These are phyloP conservation scores for Sporothrix protearum DNA, from an alignment of 2,329 filamentous ascomycete genomes.

Conservation along the genomic window DNA sequence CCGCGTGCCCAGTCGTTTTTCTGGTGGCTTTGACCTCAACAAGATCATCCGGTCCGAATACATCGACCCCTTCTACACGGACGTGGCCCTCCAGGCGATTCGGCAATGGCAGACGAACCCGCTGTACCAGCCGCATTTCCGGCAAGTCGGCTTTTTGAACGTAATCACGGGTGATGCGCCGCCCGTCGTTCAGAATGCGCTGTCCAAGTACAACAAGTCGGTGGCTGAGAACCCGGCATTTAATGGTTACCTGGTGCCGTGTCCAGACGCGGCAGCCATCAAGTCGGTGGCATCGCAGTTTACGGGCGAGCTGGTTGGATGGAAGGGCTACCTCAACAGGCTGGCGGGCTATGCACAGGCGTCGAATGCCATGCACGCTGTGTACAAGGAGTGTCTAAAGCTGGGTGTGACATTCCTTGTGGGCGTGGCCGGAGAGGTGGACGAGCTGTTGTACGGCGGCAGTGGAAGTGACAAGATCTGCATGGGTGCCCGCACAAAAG, in stretches of 20 bases:
- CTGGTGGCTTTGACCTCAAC: conserved; percentile 58
- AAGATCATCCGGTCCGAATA: conserved; percentile 61
- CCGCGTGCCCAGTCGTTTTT: conserved; percentile 44
- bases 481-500: conserved; percentile 32
- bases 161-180: conserved; percentile 1
- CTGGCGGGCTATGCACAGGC: conserved; percentile 57
- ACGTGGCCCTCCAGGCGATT: conserved; percentile 43
- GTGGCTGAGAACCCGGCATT: conserved; percentile 9
- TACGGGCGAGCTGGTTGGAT: conserved; percentile 47
- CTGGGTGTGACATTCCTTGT: conserved; percentile 38
- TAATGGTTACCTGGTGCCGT: conserved; percentile 27
- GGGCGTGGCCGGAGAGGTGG: conserved; percentile 34
- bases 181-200: neutral
- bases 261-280: conserved; percentile 43
- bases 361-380: conserved; percentile 47
- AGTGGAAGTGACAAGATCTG: conserved; percentile 21
- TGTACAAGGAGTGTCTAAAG: conserved; percentile 42
- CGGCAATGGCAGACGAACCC: conserved; percentile 19
- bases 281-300: conserved; percentile 45
- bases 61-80: conserved; percentile 54
- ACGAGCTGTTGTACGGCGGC: conserved; percentile 40
- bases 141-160: conserved; percentile 16
- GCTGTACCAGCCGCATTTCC: conserved; percentile 18
- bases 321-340: conserved; percentile 57
- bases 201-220: conserved; percentile 6